These are phyloP conservation scores for Leavenworthia alabamica DNA, from an alignment of 345 rosid genomes.

Conservation along the genomic window DNA sequence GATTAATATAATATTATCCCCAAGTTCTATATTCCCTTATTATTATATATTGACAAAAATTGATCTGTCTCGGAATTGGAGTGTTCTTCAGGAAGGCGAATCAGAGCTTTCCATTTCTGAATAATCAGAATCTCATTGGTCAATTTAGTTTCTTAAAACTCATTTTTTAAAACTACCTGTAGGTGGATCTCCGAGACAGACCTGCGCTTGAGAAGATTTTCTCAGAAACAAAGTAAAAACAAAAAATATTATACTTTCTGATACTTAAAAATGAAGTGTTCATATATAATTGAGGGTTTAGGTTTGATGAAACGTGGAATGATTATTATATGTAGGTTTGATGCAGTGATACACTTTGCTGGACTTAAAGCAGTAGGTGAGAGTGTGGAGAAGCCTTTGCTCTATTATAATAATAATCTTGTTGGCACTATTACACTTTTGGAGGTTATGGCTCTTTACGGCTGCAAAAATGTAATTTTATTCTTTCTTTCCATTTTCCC, in stretches of 20 bases:
- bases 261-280: neutral
- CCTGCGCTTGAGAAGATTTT: constrained; percentile 73
- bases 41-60: neutral
- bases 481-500: neutral
- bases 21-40: neutral
- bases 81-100: constrained; percentile 5
- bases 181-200: constrained; percentile 84
- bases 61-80: constrained; percentile 21
- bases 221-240: constrained; percentile 52
- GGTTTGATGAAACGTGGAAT: constrained; percentile 16
- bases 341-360: constrained; percentile 96
- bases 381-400: constrained; percentile 83
- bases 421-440: constrained; percentile 68
- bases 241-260: neutral
- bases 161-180: constrained; percentile 11
- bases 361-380: constrained; percentile 98
- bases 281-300: neutral
- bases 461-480: constrained; percentile 71
- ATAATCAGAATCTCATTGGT: neutral
- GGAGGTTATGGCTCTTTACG: constrained; percentile 79
- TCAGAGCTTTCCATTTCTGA: constrained; percentile 9
- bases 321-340: constrained; percentile 61
- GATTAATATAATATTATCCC: neutral
- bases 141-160: neutral
- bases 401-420: constrained; percentile 74